These are phyloP conservation scores for Pseudognaphalium luteoalbum DNA, from an alignment of 129 eudicot genomes.

Conservation along the genomic window DNA sequence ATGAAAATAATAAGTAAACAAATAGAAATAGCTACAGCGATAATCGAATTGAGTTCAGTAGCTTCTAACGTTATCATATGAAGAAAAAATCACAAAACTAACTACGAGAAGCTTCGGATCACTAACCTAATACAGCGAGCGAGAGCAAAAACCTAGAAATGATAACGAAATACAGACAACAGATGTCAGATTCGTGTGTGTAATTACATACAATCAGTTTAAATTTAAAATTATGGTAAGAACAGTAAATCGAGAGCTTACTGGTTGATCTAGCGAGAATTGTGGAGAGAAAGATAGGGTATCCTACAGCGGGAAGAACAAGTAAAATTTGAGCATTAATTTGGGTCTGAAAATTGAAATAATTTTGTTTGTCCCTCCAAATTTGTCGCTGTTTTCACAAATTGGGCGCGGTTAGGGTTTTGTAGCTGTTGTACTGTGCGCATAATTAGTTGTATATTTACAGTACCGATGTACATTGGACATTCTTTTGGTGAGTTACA, in stretches of 20 bases:
- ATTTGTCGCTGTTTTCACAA: not conserved
- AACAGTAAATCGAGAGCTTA: constrained; percentile 15
- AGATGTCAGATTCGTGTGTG: not conserved
- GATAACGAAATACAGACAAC: not conserved
- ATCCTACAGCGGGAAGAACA: constrained; percentile 35
- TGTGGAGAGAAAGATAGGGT: not conserved
- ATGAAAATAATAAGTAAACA: no score
- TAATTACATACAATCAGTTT: constrained; percentile 5
- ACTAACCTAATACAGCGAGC: not conserved
- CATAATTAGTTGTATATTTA: not conserved
- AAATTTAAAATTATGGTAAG: not conserved
- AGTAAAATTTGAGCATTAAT: constrained; percentile 19
- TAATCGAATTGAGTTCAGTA: no score
- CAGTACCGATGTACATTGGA: not conserved
- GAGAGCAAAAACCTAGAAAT: not conserved
- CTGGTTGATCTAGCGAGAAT: constrained; percentile 4
- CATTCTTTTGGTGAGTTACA: no score
- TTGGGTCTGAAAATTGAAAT: constrained; percentile 22
- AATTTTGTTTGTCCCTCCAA: constrained; percentile 35
- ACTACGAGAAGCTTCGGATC: no score
- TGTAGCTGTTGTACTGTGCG: constrained; percentile 2
- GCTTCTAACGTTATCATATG: not conserved
- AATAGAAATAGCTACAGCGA: no score
- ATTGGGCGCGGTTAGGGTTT: constrained; percentile 34
- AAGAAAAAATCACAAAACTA: not conserved